Evolutionary conservation across 2,329 filamentous ascomycete species (phyloP).

Genomic region (Aspergillus candidus): DNA sequence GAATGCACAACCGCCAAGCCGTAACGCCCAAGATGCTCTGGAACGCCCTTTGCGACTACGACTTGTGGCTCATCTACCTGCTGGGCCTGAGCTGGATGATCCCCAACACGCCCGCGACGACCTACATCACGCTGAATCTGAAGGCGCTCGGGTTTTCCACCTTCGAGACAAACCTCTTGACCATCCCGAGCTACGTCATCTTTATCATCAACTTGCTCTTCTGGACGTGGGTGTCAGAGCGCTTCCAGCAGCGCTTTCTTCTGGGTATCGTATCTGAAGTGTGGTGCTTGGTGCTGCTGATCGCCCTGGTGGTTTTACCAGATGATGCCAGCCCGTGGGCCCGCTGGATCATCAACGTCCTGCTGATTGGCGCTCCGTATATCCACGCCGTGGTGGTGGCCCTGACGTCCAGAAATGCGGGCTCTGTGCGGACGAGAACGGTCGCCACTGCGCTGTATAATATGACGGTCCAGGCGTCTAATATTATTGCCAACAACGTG

Average conservation of each 20-base stretch:
- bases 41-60: slow-evolving; percentile 48
- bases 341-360: slow-evolving; percentile 46
- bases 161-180: slow-evolving; percentile 57
- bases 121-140: slow-evolving; percentile 38
- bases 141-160: slow-evolving; percentile 53
- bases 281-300: slow-evolving; percentile 49
- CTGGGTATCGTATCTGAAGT: slow-evolving; percentile 49
- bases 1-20: slow-evolving; percentile 56
- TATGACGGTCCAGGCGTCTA: slow-evolving; percentile 41
- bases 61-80: slow-evolving; percentile 53
- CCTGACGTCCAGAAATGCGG: slow-evolving; percentile 40
- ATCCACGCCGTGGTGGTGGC: slow-evolving; percentile 51
- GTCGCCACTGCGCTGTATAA: slow-evolving; percentile 43
- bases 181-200: slow-evolving; percentile 52
- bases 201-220: slow-evolving; percentile 54
- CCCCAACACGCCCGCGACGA: slow-evolving; percentile 30
- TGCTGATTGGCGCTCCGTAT: slow-evolving; percentile 54
- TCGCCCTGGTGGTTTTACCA: slow-evolving; percentile 48
- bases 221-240: slow-evolving; percentile 50
- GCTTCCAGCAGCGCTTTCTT: slow-evolving; percentile 50
- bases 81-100: slow-evolving; percentile 43
- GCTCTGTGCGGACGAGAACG: slow-evolving; percentile 38
- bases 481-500: slow-evolving; percentile 36
- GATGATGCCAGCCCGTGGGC: slow-evolving; percentile 46
- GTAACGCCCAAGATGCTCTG: slow-evolving; percentile 45